Conservation (phyloP, 2,329 filamentous ascomycete genomes). For the Hypoxylon sp. region DNA sequence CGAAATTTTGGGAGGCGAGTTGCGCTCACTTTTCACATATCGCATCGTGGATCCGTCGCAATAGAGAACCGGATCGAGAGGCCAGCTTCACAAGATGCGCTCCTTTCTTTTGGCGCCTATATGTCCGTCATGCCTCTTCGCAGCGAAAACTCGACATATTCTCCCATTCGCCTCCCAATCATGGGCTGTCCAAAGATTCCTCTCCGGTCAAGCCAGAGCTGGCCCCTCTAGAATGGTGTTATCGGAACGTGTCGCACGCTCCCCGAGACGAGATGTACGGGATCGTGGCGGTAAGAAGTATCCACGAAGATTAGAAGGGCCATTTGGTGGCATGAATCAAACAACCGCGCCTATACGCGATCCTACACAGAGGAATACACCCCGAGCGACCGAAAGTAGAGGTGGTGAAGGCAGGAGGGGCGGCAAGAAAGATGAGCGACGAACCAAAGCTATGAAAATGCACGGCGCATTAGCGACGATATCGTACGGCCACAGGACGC, state of each 20-base stretch:
- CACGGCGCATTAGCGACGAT: slow-evolving; percentile 82
- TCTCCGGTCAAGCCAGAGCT: slow-evolving; percentile 39
- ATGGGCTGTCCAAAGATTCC: slow-evolving; percentile 45
- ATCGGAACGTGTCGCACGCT: slow-evolving; percentile 64
- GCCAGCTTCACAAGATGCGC: slow-evolving; percentile 37
- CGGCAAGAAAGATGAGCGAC: slow-evolving; percentile 60
- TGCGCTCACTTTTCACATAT: not conserved
- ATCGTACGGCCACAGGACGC: slow-evolving; percentile 75
- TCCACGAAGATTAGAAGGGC: slow-evolving; percentile 59
- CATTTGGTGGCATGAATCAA: slow-evolving; percentile 69
- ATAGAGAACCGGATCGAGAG: not conserved
- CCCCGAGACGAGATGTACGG: slow-evolving; percentile 51
- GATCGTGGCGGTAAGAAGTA: slow-evolving; percentile 54
- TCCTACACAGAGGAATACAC: slow-evolving; percentile 26
- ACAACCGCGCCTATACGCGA: slow-evolving; percentile 59
- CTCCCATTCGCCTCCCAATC: slow-evolving; percentile 37
- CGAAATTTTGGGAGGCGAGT: slow-evolving; percentile 16
- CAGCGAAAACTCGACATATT: slow-evolving; percentile 28
- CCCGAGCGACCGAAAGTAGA: slow-evolving; percentile 33
- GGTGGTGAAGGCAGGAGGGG: slow-evolving; percentile 29
- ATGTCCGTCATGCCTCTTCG: slow-evolving; percentile 50
- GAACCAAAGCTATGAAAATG: slow-evolving; percentile 93
- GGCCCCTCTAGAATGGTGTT: slow-evolving; percentile 69
- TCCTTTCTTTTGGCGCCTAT: slow-evolving; percentile 44
- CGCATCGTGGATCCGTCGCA: not conserved